Base-by-base conservation (phyloP, 495 filamentous ascomycete species). In the Cercophora sp. region DNA sequence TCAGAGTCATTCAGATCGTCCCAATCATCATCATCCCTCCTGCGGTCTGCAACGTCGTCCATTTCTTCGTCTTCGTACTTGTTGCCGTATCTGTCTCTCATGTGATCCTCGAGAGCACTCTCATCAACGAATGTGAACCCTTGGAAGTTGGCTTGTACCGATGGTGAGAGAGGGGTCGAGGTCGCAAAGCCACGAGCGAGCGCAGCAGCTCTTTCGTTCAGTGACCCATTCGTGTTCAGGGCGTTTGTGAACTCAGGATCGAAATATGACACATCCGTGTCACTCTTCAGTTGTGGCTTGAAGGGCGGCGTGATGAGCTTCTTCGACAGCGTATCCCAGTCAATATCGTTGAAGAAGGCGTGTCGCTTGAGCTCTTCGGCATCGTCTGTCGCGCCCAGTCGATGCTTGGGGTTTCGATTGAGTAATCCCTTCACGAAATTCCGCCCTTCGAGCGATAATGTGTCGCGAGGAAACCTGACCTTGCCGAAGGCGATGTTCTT, bases 401-500 rank as follows among this genome's bases (percentile, higher is more conserved):
- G 86, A 69, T 98, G 93, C 72, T 88, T 93, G 42, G 93, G 94
- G 62, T 98, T 98, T 55, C 93, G 84, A 71, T 98, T 98, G 13
- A 98, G 82, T 46, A 98, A 74, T 22, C 93, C 93, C 73, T 98
- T 98, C 61, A 98, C 93, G 58, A 98, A 97, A 65, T 96, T 97
- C 41, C 93, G 81, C 34, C 93, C 93, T 68, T 98, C 93, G 16
- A 87, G 84, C 55, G 89, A 95, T 24, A 98, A 75, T 0, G 93
- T 94, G 64, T 98, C 93, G 50, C 90, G 82, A 13, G 93, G 93
- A 71, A 98, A 98, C 53, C 92, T 80, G 27, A 98, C 93, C 62
- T 98, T 98, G 60, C 93, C 93, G 65, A 97, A 97, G 0, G 92
- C 94, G 53, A 98, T 98, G 73, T 98, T 98, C 75, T 97, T 98